Evolutionary conservation across 345 rosid species (phyloP).

Genomic region (Orychophragmus violaceus): DNA sequence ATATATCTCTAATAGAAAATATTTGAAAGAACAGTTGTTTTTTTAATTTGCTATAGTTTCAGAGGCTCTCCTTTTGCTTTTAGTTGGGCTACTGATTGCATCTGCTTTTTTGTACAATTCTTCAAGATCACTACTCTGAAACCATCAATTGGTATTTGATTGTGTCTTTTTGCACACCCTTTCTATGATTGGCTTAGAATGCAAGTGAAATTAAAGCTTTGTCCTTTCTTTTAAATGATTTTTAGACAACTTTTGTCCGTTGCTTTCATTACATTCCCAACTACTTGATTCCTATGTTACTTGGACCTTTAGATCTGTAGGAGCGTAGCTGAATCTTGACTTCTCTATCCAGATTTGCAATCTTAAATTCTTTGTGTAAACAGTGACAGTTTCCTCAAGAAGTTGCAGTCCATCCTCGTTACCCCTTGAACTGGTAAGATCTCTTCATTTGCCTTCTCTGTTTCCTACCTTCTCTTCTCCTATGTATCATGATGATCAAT

Average conservation of each 20-base stretch:
- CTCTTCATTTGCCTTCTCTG: background rate
- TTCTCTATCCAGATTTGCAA: constrained; percentile 12
- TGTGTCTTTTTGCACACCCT: constrained; percentile 30
- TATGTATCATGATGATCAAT: background rate
- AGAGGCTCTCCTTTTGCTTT: constrained; percentile 26
- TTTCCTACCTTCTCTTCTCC: constrained; percentile 5
- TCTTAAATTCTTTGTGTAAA: background rate
- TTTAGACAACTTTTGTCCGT: constrained; percentile 37
- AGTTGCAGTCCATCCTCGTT: background rate
- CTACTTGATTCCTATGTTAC: constrained; percentile 27
- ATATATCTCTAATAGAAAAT: background rate
- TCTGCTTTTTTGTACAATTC: background rate
- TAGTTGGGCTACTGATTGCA: constrained; percentile 22
- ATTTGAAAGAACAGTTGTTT: background rate
- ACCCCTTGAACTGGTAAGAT: constrained; percentile 3
- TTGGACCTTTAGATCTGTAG: constrained; percentile 16
- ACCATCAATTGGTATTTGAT: constrained; percentile 42
- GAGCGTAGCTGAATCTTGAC: constrained; percentile 7
- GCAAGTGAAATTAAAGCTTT: constrained; percentile 58
- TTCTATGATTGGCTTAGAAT: constrained; percentile 38
- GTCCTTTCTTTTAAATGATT: constrained; percentile 26
- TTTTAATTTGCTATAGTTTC: background rate
- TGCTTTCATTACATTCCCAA: constrained; percentile 31
- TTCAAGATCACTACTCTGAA: constrained; percentile 30
- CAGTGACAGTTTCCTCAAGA: constrained; percentile 17